Evolutionary conservation across 345 rosid genomes (phyloP).

Genomic region (Noccaea caerulescens): DNA sequence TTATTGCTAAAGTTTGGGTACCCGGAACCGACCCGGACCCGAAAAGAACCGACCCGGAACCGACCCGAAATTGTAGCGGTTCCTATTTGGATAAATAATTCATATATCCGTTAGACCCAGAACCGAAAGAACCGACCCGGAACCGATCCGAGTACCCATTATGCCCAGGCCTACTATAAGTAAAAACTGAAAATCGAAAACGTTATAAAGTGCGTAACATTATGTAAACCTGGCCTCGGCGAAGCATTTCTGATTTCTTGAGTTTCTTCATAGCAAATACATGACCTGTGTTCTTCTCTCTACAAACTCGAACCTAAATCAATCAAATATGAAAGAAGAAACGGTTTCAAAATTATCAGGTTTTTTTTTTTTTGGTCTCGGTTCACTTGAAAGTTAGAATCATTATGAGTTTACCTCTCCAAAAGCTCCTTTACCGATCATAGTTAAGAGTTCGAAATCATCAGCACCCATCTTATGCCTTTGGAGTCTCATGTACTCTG

Average conservation of each 20-base stretch:
- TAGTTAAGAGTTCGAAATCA: conserved; percentile 82
- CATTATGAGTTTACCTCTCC: conserved; percentile 58
- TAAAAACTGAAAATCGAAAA: not conserved
- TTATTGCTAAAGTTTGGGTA: no score
- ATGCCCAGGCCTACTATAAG: no score
- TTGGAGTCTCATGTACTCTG: conserved; percentile 93
- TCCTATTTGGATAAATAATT: no score
- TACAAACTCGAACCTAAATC: conserved; percentile 77
- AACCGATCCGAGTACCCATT: no score
- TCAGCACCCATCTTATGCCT: conserved; percentile 94
- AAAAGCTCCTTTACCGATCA: conserved; percentile 84
- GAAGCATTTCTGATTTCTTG: conserved; percentile 92
- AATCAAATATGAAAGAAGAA: not conserved
- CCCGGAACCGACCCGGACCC: no score
- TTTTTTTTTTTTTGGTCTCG: not conserved
- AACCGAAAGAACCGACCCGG: no score
- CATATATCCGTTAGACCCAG: no score
- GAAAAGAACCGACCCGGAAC: no score
- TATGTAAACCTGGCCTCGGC: conserved; percentile 76
- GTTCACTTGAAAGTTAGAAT: not conserved
- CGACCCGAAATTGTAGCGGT: no score
- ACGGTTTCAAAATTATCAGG: conserved; percentile 15
- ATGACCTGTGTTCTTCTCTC: conserved; percentile 78
- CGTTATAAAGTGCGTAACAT: not conserved
- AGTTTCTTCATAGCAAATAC: conserved; percentile 96